phyloP scores from a whole-genome alignment of 2,329 filamentous ascomycete species.

The Colletotrichum liriopes region DNA sequence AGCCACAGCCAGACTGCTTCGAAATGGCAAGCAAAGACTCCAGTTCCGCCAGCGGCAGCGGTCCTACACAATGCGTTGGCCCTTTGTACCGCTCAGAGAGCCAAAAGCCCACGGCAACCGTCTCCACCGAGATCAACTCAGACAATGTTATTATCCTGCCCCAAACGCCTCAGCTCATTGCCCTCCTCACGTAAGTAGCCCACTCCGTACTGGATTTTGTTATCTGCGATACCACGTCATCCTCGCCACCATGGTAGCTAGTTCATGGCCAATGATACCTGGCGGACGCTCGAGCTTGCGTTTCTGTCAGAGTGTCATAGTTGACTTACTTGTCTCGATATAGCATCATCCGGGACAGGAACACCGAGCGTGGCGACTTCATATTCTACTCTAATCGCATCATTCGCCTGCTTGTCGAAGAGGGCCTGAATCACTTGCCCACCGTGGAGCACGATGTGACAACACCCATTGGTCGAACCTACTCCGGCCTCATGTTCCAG shows the following conservation, averaged over 20 bases:
- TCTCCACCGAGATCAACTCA: conserved; percentile 85
- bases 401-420: conserved; percentile 95
- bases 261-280: not conserved
- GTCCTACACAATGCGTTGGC: conserved; percentile 77
- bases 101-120: conserved; percentile 88
- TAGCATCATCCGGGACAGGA: conserved; percentile 95
- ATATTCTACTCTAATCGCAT: conserved; percentile 99
- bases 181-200: conserved; percentile 88
- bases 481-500: conserved; percentile 94
- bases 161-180: conserved; percentile 97
- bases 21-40: conserved; percentile 34
- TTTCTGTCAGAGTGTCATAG: conserved; percentile 3
- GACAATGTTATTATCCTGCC: conserved; percentile 92
- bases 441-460: conserved; percentile 91
- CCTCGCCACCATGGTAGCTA: conserved; percentile 33
- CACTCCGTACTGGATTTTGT: conserved; percentile 1
- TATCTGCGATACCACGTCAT: conserved; percentile 26
- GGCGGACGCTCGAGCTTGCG: not conserved
- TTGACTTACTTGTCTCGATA: conserved; percentile 40
- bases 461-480: conserved; percentile 90
- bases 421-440: conserved; percentile 96
- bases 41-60: conserved; percentile 22
- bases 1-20: conserved; percentile 2
- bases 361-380: conserved; percentile 93
- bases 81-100: conserved; percentile 83